phyloP scores from a whole-genome alignment of 768 basidiomycete species.

The Kwoniella mangroviensis region DNA sequence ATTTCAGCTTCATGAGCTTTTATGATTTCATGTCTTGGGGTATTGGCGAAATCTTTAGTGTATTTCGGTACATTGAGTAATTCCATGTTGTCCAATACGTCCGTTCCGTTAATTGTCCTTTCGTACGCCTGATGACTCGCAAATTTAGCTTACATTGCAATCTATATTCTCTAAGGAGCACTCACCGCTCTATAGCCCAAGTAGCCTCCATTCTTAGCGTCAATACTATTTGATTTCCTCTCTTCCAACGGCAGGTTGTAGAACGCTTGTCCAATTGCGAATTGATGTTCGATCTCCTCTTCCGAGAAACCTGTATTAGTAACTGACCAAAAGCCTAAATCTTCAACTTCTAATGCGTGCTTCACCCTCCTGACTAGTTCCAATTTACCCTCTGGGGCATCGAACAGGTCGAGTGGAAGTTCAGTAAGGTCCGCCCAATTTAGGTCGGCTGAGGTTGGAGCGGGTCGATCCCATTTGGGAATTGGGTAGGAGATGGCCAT shows the following conservation, averaged over 20 bases:
- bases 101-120: conserved; percentile 56
- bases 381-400: conserved; percentile 34
- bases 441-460: conserved; percentile 44
- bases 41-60: conserved; percentile 45
- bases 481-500: conserved; percentile 38
- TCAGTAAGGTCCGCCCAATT: conserved; percentile 57
- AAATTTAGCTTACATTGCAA: background rate
- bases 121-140: conserved; percentile 29
- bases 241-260: conserved; percentile 58
- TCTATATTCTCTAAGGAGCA: too few relatives aligned
- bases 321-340: conserved; percentile 48
- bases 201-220: conserved; percentile 58
- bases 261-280: conserved; percentile 59
- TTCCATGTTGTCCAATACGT: conserved; percentile 60
- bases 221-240: conserved; percentile 54
- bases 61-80: conserved; percentile 60
- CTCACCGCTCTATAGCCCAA: conserved; percentile 59
- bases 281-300: conserved; percentile 58
- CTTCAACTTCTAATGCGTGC: conserved; percentile 31
- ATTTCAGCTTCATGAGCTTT: conserved; percentile 54
- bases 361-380: conserved; percentile 42
- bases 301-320: conserved; percentile 60
- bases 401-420: conserved; percentile 40
- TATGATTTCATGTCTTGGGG: conserved; percentile 44
- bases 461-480: conserved; percentile 34